These are phyloP conservation scores for Chalciporus sp. DNA, from an alignment of 1,284 basidiomycete species.

Conservation along the genomic window DNA sequence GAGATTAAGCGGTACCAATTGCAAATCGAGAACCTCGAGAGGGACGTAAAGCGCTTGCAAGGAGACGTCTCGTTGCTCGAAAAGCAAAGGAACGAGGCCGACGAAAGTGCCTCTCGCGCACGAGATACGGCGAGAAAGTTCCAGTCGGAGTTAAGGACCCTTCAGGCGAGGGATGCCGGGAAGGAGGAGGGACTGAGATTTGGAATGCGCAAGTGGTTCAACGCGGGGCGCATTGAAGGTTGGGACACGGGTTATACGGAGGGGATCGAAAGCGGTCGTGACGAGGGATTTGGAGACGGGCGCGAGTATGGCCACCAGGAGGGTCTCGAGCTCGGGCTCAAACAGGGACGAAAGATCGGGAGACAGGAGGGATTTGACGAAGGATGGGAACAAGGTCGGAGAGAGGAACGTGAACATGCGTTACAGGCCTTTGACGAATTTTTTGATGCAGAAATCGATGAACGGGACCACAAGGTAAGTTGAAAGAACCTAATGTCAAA, in stretches of 20 bases:
- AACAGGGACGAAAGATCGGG: constrained; percentile 47
- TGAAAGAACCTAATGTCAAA: not conserved
- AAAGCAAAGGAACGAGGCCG: constrained; percentile 48
- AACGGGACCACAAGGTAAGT: constrained; percentile 33
- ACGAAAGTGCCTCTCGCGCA: constrained; percentile 48
- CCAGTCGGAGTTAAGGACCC: constrained; percentile 49
- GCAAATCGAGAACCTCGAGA: constrained; percentile 51
- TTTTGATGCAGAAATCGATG: constrained; percentile 46
- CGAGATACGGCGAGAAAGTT: constrained; percentile 49
- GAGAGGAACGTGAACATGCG: constrained; percentile 49
- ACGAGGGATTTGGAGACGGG: constrained; percentile 51
- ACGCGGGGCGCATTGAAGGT: constrained; percentile 45
- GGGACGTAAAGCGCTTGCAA: constrained; percentile 48
- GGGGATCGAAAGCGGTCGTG: constrained; percentile 48
- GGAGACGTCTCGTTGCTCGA: constrained; percentile 45
- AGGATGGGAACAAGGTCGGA: constrained; percentile 43
- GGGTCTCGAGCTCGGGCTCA: constrained; percentile 42
- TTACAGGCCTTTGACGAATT: constrained; percentile 57
- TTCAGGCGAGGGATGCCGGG: constrained; percentile 49
- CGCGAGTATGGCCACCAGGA: constrained; percentile 41
- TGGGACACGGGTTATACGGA: constrained; percentile 45
- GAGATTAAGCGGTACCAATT: constrained; percentile 52
- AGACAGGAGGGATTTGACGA: constrained; percentile 45
- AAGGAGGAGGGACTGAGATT: constrained; percentile 44
- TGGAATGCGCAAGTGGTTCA: constrained; percentile 42